Evolutionary conservation across 768 basidiomycete genomes (phyloP).

Genomic region (Clitopilus passeckerianus): DNA sequence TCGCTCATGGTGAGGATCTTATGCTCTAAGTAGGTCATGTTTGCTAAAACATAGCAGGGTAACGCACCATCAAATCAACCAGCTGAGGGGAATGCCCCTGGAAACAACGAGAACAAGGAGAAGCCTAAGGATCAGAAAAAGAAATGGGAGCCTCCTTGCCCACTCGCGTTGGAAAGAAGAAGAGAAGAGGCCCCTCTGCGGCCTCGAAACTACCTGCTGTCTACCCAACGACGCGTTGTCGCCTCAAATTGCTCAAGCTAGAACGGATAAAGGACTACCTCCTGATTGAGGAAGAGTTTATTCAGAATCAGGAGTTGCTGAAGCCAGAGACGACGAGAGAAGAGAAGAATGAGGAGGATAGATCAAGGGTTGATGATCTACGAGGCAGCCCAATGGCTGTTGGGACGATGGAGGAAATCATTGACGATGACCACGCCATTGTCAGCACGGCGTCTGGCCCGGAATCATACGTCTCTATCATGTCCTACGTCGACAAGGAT

Average conservation of each 20-base stretch:
- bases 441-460: conserved; percentile 92
- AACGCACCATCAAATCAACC: conserved; percentile 65
- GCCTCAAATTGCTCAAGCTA: conserved; percentile 90
- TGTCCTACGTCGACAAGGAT: conserved; percentile 98
- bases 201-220: conserved; percentile 90
- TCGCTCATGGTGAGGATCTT: conserved; percentile 1
- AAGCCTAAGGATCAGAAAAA: conserved; percentile 64
- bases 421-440: conserved; percentile 99
- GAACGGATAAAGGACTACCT: conserved; percentile 99
- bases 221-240: conserved; percentile 92
- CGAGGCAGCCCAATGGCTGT: conserved; percentile 98
- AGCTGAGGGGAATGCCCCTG: conserved; percentile 24
- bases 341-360: conserved; percentile 94
- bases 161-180: conserved; percentile 96
- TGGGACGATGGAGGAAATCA: conserved; percentile 95
- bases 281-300: conserved; percentile 91
- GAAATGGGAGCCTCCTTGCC: conserved; percentile 99
- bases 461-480: conserved; percentile 95
- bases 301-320: conserved; percentile 86
- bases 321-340: conserved; percentile 86
- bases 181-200: conserved; percentile 87
- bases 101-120: conserved; percentile 13
- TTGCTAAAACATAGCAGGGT: conserved; percentile 41
- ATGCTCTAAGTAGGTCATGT: conserved; percentile 5
- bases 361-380: conserved; percentile 89